Evolutionary conservation across 163 green algal genomes (phyloP).

Genomic region (Scenedesmus sp.): DNA sequence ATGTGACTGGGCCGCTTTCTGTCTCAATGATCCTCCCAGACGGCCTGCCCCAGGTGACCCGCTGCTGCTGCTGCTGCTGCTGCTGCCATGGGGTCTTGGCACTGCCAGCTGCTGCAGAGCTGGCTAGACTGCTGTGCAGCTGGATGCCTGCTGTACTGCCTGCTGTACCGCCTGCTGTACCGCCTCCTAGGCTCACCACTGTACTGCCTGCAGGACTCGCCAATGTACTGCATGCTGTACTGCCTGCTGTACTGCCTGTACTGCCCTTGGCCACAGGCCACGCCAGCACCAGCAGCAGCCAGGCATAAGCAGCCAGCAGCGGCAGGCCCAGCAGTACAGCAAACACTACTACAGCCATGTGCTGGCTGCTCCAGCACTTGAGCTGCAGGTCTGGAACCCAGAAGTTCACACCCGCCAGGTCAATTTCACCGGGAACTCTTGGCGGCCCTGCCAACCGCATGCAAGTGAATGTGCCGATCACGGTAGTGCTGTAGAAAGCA

Average conservation of each 20-base stretch:
- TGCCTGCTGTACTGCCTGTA: no score
- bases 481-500: background rate
- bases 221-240: no score
- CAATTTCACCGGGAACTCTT: constrained; percentile 24
- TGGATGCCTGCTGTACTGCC: background rate
- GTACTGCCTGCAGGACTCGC: background rate
- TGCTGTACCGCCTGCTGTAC: background rate
- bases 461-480: constrained; percentile 25
- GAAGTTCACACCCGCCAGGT: background rate
- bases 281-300: background rate
- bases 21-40: no score
- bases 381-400: constrained; percentile 43
- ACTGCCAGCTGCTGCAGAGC: no score
- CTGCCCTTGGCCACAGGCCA: background rate
- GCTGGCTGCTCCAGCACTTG: background rate
- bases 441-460: background rate
- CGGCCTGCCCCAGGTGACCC: no score
- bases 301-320: background rate
- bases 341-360: constrained; percentile 14
- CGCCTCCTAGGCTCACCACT: no score
- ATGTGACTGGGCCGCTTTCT: background rate
- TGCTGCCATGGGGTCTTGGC: no score
- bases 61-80: no score
- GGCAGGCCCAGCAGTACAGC: background rate
- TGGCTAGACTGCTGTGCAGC: no score